phyloP scores from a whole-genome alignment of 768 basidiomycete species.

The Calocera cornea region DNA sequence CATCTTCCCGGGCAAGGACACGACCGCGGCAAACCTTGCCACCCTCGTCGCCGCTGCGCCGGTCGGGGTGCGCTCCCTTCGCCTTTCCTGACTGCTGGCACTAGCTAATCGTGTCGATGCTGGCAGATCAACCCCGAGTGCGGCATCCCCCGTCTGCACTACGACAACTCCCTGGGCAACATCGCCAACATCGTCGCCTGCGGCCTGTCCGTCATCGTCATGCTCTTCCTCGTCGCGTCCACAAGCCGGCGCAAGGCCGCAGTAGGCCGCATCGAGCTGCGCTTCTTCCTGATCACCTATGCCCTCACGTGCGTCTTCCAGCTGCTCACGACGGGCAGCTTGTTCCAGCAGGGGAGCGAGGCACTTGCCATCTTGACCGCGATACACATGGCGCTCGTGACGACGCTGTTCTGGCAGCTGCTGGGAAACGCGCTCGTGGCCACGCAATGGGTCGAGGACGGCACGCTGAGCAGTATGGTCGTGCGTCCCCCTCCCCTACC shows the following conservation, averaged over 20 bases:
- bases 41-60: constrained; percentile 8
- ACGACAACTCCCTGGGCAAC: constrained; percentile 48
- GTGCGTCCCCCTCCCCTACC: constrained; percentile 31
- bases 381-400: constrained; percentile 65
- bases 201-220: constrained; percentile 51
- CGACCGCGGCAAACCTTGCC: constrained; percentile 10
- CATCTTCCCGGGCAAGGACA: constrained; percentile 12
- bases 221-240: constrained; percentile 41
- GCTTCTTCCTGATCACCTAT: constrained; percentile 51
- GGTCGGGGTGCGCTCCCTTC: constrained; percentile 25
- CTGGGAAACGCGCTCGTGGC: constrained; percentile 51
- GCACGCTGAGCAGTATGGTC: constrained; percentile 54
- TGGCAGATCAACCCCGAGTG: constrained; percentile 72
- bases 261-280: constrained; percentile 68
- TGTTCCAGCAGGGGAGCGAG: constrained; percentile 64
- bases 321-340: constrained; percentile 63
- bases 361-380: constrained; percentile 57
- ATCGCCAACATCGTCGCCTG: constrained; percentile 77
- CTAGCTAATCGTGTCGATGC: constrained; percentile 48
- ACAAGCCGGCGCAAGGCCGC: constrained; percentile 67
- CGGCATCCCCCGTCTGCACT: constrained; percentile 53
- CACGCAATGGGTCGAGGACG: constrained; percentile 89
- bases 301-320: constrained; percentile 56
- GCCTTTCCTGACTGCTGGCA: constrained; percentile 30
- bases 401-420: constrained; percentile 64